Evolutionary conservation across 495 filamentous ascomycete species (phyloP).

Genomic region (Penicillium bialowiezense): DNA sequence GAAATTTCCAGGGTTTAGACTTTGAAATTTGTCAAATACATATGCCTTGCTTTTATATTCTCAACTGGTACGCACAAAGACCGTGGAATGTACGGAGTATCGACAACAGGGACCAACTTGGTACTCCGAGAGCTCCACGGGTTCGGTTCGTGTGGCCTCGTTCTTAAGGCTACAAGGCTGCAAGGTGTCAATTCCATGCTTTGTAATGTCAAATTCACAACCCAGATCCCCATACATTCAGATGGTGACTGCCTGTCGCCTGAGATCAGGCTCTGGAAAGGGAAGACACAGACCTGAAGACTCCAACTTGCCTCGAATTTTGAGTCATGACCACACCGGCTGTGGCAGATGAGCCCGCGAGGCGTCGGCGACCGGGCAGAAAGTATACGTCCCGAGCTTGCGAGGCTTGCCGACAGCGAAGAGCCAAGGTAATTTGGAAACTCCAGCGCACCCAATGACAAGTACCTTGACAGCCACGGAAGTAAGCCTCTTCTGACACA

Average conservation of each 20-base stretch:
- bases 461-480: too few relatives aligned
- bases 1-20: too few relatives aligned
- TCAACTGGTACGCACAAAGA: too few relatives aligned
- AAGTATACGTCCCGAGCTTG: conserved; percentile 30
- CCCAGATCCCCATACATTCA: not conserved
- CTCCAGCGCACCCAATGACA: too few relatives aligned
- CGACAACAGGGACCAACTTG: too few relatives aligned
- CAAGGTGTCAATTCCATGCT: conserved; percentile 4
- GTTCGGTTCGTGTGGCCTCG: not conserved
- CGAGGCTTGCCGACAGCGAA: conserved; percentile 28
- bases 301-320: not conserved
- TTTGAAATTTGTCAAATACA: too few relatives aligned
- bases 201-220: conserved; percentile 11
- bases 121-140: too few relatives aligned
- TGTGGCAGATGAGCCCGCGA: conserved; percentile 11
- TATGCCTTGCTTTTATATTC: too few relatives aligned
- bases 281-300: not conserved
- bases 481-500: not conserved
- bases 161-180: not conserved
- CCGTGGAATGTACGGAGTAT: too few relatives aligned
- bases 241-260: not conserved
- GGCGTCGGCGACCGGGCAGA: conserved; percentile 19
- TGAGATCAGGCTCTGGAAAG: not conserved
- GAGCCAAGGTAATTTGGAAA: conserved; percentile 23
- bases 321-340: conserved; percentile 6